Conservation (phyloP, 2,329 filamentous ascomycete genomes). For the Thermochaetoides dissita region DNA sequence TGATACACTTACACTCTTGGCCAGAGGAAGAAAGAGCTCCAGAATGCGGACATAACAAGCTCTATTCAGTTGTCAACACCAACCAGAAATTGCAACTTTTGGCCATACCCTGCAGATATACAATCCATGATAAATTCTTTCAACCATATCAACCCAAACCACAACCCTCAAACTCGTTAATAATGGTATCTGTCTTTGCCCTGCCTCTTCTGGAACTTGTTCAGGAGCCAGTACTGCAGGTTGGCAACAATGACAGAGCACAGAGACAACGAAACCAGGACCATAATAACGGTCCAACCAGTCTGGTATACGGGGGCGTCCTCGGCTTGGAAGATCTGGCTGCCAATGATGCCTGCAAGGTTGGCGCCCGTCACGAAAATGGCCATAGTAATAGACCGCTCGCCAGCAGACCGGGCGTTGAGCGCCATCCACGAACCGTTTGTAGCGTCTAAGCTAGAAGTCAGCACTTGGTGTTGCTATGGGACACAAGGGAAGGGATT, state of each 20-base stretch:
- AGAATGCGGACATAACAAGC: no score
- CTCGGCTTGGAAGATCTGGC: conserved; percentile 14
- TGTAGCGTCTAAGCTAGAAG: conserved; percentile 7
- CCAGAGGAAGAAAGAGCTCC: no score
- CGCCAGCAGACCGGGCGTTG: conserved; percentile 11
- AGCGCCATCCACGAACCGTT: conserved; percentile 15
- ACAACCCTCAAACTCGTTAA: not conserved
- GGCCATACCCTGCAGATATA: no score
- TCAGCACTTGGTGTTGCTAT: not conserved
- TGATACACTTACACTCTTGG: no score
- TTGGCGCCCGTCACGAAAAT: conserved; percentile 16
- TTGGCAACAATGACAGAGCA: conserved; percentile 10
- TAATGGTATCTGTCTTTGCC: conserved; percentile 6
- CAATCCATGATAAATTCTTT: no score
- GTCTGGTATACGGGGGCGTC: conserved; percentile 13
- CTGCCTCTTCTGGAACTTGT: conserved; percentile 8
- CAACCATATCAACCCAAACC: no score
- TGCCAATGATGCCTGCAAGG: conserved; percentile 14
- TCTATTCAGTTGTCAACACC: no score
- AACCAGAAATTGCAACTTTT: no score
- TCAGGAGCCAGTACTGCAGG: conserved; percentile 13
- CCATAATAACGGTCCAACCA: conserved; percentile 12
- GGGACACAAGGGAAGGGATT: not conserved
- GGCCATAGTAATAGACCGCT: conserved; percentile 15
- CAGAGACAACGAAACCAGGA: conserved; percentile 7